Conservation (phyloP, 352 stramenopile species). For the Pythium utonaiense region DNA sequence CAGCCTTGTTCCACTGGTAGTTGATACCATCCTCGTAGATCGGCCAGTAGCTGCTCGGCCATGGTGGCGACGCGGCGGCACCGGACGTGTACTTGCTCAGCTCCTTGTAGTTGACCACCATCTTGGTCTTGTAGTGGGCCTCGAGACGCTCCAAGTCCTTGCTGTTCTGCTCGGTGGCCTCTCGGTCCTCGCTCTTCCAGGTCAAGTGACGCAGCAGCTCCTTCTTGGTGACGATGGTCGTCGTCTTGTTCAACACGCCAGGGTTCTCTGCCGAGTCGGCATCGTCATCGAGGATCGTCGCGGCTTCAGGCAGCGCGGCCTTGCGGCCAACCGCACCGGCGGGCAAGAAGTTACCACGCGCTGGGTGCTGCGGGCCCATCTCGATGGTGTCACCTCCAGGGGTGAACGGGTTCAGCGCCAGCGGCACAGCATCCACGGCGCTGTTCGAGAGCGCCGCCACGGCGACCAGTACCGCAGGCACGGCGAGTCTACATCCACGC, state of each 20-base stretch:
- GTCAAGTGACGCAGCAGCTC: neutral
- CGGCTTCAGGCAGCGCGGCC: conserved; percentile 7
- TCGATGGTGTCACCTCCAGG: conserved; percentile 15
- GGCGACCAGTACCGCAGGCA: neutral
- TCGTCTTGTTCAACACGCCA: conserved; percentile 18
- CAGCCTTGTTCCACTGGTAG: conserved; percentile 20
- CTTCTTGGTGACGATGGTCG: conserved; percentile 10
- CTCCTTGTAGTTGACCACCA: conserved; percentile 22
- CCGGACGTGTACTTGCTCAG: conserved; percentile 12
- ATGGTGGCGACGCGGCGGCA: conserved; percentile 3
- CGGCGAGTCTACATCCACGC: conserved; percentile 1
- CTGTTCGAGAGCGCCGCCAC: neutral
- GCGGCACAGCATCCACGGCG: conserved; percentile 9
- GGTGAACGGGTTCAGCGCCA: conserved; percentile 20
- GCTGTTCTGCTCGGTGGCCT: conserved; percentile 7
- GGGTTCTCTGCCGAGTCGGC: conserved; percentile 9
- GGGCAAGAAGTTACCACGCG: neutral
- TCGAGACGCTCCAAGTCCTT: conserved; percentile 18
- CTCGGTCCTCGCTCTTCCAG: neutral
- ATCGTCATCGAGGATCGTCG: neutral
- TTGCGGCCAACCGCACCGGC: conserved; percentile 11
- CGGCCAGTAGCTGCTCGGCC: conserved; percentile 52
- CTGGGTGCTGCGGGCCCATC: conserved; percentile 11
- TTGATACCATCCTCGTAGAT: conserved; percentile 67
- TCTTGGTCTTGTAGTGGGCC: conserved; percentile 9